Conservation (phyloP, 192 early-diverging fungal species). For the Geosiphon pyriformis region DNA sequence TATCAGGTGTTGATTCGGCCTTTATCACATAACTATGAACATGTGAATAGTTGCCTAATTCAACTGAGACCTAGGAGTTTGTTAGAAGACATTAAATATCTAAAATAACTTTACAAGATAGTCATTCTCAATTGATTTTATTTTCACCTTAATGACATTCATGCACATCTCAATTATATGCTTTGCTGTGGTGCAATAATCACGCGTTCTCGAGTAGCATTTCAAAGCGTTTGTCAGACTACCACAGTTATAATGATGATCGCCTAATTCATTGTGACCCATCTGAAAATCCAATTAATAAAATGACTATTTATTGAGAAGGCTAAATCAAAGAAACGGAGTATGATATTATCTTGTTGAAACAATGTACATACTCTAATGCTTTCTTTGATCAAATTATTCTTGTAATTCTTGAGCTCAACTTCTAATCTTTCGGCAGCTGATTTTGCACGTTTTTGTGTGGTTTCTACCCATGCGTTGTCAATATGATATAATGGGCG, state of each 20-base stretch:
- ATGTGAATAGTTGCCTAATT: slow-evolving; percentile 62
- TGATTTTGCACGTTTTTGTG: slow-evolving; percentile 41
- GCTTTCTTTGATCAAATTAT: slow-evolving; percentile 76
- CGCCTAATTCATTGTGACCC: slow-evolving; percentile 75
- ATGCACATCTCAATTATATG: slow-evolving; percentile 79
- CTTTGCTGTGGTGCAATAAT: slow-evolving; percentile 70
- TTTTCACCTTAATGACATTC: slow-evolving; percentile 66
- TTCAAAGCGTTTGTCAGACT: slow-evolving; percentile 63
- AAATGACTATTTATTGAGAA: neutral
- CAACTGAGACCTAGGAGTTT: slow-evolving; percentile 52
- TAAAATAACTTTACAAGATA: neutral
- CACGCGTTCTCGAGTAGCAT: slow-evolving; percentile 63
- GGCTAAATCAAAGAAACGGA: neutral
- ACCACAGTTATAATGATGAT: slow-evolving; percentile 68
- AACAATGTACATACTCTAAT: slow-evolving; percentile 57
- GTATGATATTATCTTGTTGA: neutral
- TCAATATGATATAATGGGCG: slow-evolving; percentile 39
- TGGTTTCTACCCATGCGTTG: slow-evolving; percentile 42
- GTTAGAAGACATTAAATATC: neutral
- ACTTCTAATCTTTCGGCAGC: slow-evolving; percentile 60
- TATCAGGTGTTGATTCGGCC: slow-evolving; percentile 56
- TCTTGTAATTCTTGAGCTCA: slow-evolving; percentile 76
- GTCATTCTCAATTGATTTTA: neutral
- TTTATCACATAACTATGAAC: slow-evolving; percentile 68
- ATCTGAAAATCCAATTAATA: slow-evolving; percentile 47